A percentile compares a stretch with the other conserved stretches of the same genome.
Conservation (phyloP, 768 basidiomycete genomes). For the Suillus decipiens region DNA sequence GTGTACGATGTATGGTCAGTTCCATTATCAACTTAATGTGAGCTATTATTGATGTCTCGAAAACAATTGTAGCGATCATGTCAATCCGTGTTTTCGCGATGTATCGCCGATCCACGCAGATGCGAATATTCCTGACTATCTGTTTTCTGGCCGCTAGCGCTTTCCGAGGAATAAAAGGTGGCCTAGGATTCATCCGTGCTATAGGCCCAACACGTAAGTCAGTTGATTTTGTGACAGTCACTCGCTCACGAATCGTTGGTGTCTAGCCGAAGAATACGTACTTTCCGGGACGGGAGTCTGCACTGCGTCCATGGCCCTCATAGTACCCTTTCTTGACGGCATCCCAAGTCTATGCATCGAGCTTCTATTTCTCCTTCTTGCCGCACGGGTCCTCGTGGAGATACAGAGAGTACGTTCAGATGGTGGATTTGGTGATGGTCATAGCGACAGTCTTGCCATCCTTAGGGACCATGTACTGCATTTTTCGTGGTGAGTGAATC, state of each 20-base stretch:
- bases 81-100: conserved; percentile 3
- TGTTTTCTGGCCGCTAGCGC: conserved; percentile 2
- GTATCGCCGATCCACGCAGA: not conserved
- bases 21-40: not conserved
- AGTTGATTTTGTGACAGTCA: not conserved
- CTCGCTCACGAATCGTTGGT: not conserved
- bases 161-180: not conserved
- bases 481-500: conserved; percentile 5
- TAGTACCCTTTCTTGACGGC: not conserved
- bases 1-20: conserved; percentile 3
- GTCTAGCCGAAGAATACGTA: not conserved
- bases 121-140: not conserved
- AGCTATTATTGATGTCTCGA: not conserved
- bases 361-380: not conserved
- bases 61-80: not conserved
- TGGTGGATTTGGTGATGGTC: not conserved
- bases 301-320: not conserved
- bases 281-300: not conserved
- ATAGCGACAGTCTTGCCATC: not conserved
- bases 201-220: not conserved
- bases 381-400: not conserved
- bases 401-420: not conserved
- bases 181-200: not conserved
- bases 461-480: not conserved
- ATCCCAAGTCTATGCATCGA: conserved; percentile 4